Base-by-base conservation (phyloP, 202 grass and related monocot genomes). In the Bolboschoenoplectus hybrid region DNA sequence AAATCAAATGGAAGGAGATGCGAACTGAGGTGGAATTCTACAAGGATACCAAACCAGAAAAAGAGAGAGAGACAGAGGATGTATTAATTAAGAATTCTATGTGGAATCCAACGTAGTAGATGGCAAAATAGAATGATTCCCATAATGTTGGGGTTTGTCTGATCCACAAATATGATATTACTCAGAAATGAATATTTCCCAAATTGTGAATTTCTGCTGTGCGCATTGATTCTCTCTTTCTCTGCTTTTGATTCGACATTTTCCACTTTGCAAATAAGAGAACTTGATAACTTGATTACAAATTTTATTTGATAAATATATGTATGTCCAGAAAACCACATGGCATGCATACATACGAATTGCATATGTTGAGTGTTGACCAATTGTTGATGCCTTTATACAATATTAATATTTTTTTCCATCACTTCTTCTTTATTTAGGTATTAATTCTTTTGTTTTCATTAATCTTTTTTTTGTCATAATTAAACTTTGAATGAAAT, bases 1-100 rank as follows among this genome's bases (percentile, higher is more conserved):
- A 9, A 1, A 77, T 74, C 74, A 79, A 79, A 79, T 58, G 12
- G 50, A n/a, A 56, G 35, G 52, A 79, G 74, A 79, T 79, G 74
- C 74, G 74, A 58, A 79, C 13, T 57, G 51, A 58, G 74, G 50
- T 79, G 74, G 52, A n/a, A 79, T 58, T 56, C 36, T 58, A 58
- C 11, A 53, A 41, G 11, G 34, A 79, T 79, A 26, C 51, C 50
- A 79, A 79, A 58, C 32, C 35, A 57, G 35, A 58, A 58, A 79
- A 26, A 26, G 0, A 26, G 26, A 26, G 26, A 26, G 26, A 26
- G 26, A n/a, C n/a, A 26, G 26, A 57, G 6, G 4, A 79, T 79
- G 50, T 16, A n/a, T 79, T 10, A 79, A n/a, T 79, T 10, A 79
- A 58, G 35, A 79, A 41, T 40, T 79, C 7, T 41, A 9, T 60